Evolutionary conservation across 2,329 filamentous ascomycete genomes (phyloP).

Genomic region (Microsporum ferrugineum): DNA sequence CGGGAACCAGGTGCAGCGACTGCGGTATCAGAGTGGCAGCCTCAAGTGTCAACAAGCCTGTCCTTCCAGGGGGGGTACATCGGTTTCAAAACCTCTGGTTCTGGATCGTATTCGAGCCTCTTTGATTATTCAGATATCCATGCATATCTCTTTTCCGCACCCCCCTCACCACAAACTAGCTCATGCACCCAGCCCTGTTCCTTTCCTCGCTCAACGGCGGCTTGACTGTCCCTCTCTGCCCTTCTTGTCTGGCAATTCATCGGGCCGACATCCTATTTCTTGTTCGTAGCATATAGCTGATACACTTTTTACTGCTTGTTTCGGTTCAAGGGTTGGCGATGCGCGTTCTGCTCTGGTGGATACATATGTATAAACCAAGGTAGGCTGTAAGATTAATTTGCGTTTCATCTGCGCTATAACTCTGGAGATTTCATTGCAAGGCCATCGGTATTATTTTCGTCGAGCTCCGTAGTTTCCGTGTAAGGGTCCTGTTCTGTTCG

Average conservation of each 20-base stretch:
- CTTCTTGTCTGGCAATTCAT: not conserved
- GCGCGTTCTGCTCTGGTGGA: not conserved
- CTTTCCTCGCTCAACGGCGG: not conserved
- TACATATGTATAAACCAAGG: not conserved
- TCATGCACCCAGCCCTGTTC: not conserved
- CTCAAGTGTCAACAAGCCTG: not conserved
- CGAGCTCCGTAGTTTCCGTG: not conserved
- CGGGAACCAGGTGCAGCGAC: not conserved
- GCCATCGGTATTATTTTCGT: not conserved
- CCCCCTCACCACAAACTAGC: not conserved
- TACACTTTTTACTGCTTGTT: not conserved
- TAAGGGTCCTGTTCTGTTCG: not conserved
- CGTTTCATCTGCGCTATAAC: not conserved
- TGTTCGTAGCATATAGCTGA: not conserved
- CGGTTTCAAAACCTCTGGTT: not conserved
- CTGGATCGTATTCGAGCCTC: conserved; percentile 4
- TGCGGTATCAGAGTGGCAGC: not conserved
- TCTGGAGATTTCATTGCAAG: not conserved
- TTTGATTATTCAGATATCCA: conserved; percentile 3
- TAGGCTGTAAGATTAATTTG: not conserved
- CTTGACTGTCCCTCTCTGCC: not conserved
- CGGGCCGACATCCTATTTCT: not conserved
- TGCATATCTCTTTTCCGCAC: not conserved
- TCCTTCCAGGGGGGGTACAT: not conserved
- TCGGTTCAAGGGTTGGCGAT: not conserved